Conservation (phyloP, 768 basidiomycete genomes). For the Tricholoma hemisulphureum region DNA sequence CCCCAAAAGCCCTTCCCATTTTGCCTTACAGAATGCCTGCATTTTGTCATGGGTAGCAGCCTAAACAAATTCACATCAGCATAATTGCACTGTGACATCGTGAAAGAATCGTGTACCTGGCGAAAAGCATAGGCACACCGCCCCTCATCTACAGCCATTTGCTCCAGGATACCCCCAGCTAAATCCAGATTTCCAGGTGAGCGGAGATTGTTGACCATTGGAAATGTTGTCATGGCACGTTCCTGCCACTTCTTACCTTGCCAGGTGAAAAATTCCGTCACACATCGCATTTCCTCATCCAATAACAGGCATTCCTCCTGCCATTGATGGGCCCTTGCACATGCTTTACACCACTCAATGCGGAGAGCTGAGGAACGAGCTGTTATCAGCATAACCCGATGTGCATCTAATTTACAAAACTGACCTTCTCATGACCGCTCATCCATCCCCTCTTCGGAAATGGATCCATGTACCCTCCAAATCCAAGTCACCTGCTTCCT, state of each 20-base stretch:
- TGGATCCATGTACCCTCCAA: too few relatives aligned
- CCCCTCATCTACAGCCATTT: background rate
- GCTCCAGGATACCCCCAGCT: too few relatives aligned
- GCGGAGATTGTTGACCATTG: background rate
- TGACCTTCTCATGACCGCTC: background rate
- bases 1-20: too few relatives aligned
- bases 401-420: too few relatives aligned
- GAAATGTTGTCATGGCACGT: background rate
- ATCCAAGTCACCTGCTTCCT: too few relatives aligned
- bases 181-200: too few relatives aligned
- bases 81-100: too few relatives aligned
- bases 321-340: conserved; percentile 31
- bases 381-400: too few relatives aligned
- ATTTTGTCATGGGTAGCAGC: too few relatives aligned
- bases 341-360: conserved; percentile 30
- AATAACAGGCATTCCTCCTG: conserved; percentile 34
- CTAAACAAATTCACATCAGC: too few relatives aligned
- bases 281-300: conserved; percentile 33
- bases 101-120: background rate
- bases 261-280: conserved; percentile 10
- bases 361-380: conserved; percentile 25
- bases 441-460: too few relatives aligned
- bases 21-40: too few relatives aligned
- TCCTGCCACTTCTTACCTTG: background rate
- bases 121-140: background rate